Conservation (phyloP, 371 early-diverging fungal species). For the Mucor indicus region DNA sequence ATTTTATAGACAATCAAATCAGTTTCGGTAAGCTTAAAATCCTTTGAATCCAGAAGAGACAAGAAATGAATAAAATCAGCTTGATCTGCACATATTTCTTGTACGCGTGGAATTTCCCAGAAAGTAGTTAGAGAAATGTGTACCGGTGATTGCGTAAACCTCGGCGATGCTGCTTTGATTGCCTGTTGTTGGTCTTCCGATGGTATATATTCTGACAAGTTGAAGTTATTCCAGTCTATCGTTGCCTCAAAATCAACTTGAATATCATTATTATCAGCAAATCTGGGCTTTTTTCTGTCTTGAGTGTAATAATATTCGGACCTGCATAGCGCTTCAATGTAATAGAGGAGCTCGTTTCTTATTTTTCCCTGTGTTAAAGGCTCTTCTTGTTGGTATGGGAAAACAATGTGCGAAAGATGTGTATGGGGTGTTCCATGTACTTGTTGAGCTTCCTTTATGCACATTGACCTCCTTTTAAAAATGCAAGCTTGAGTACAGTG, state of each 20-base stretch:
- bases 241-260: slow-evolving; percentile 5
- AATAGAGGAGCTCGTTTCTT: slow-evolving; percentile 16
- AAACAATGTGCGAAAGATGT: slow-evolving; percentile 29
- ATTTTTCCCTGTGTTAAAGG: slow-evolving; percentile 12
- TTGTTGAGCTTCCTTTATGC: neutral
- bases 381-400: slow-evolving; percentile 32
- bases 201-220: slow-evolving; percentile 1
- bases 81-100: slow-evolving; percentile 25
- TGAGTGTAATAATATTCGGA: slow-evolving; percentile 8
- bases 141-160: slow-evolving; percentile 10
- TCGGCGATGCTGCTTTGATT: neutral
- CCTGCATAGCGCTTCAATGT: slow-evolving; percentile 20
- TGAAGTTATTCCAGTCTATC: slow-evolving; percentile 3
- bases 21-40: neutral
- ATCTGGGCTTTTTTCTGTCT: neutral
- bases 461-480: slow-evolving; percentile 32
- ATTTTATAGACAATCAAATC: neutral
- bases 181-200: neutral
- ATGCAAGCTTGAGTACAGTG: slow-evolving; percentile 82
- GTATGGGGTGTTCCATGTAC: slow-evolving; percentile 15
- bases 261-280: too few species aligned
- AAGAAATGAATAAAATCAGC: slow-evolving; percentile 15
- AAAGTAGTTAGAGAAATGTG: slow-evolving; percentile 11
- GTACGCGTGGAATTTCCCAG: slow-evolving; percentile 31
- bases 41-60: neutral